These are phyloP conservation scores for Colletotrichum musicola DNA, from an alignment of 2,329 filamentous ascomycete genomes.

Conservation along the genomic window DNA sequence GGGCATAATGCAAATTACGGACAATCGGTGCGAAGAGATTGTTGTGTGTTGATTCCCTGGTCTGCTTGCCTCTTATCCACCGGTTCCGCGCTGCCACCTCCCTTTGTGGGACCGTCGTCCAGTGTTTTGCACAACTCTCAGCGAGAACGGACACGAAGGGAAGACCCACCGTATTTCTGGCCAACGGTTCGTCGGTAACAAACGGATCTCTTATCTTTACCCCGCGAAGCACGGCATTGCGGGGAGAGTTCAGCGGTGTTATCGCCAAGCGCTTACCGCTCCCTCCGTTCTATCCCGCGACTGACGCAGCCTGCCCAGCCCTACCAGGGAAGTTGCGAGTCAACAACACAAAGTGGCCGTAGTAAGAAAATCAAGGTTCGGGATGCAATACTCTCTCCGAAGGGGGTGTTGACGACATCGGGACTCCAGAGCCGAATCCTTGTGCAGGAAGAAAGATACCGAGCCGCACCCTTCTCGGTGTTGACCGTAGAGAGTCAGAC, in stretches of 20 bases:
- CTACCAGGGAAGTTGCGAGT: conserved; percentile 3
- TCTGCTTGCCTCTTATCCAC: not conserved
- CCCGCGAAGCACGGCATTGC: not conserved
- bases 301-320: conserved; percentile 16
- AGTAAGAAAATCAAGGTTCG: conserved; percentile 10
- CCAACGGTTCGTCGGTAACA: conserved; percentile 17
- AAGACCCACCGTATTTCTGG: not conserved
- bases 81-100: conserved; percentile 24
- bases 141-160: not conserved
- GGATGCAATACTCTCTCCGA: not conserved
- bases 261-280: not conserved
- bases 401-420: conserved; percentile 5
- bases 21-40: not conserved
- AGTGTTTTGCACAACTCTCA: conserved; percentile 12
- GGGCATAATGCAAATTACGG: conserved; percentile 5
- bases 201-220: not conserved
- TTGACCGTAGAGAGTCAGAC: too few species aligned
- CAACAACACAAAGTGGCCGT: not conserved
- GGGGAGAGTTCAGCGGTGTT: not conserved
- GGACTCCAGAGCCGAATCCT: too few species aligned
- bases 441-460: too few species aligned
- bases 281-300: conserved; percentile 13
- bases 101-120: conserved; percentile 15
- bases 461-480: too few species aligned
- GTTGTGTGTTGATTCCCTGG: not conserved